These are phyloP conservation scores for Volvox reticuliferus DNA, from an alignment of 139 green algal genomes.

Conservation along the genomic window DNA sequence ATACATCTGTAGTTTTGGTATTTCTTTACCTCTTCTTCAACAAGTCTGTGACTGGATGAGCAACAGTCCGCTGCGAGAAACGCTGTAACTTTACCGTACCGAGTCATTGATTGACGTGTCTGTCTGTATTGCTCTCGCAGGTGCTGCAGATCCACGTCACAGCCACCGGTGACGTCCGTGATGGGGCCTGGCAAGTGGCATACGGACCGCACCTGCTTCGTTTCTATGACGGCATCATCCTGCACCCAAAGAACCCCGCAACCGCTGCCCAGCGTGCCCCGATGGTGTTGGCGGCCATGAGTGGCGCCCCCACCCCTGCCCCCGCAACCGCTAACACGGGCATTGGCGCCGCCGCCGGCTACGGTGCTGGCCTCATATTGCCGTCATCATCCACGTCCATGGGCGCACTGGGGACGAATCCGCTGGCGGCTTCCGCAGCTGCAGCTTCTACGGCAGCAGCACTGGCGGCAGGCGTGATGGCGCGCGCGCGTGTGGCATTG, in stretches of 20 bases:
- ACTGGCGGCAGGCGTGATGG: conserved; percentile 26
- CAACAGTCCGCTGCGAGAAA: too few species aligned
- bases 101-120: too few species aligned
- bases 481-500: conserved; percentile 11
- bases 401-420: background rate
- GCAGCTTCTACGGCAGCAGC: conserved; percentile 22
- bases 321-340: background rate
- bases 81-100: too few species aligned
- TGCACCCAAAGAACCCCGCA: conserved; percentile 43
- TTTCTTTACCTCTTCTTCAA: too few species aligned
- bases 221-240: conserved; percentile 40
- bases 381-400: background rate
- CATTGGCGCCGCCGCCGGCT: too few species aligned
- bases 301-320: background rate
- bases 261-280: conserved; percentile 37
- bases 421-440: background rate
- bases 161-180: background rate
- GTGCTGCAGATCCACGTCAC: conserved; percentile 43
- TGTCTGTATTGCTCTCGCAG: background rate
- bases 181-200: conserved; percentile 20
- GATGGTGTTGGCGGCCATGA: conserved; percentile 35
- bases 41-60: too few species aligned
- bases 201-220: conserved; percentile 24
- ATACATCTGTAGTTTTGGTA: too few species aligned
- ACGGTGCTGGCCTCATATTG: background rate